Percentiles rank a stretch among this genome's conserved stretches.
phyloP scores from a whole-genome alignment of 2,329 filamentous ascomycete genomes.

The Pleurostoma richardsiae region DNA sequence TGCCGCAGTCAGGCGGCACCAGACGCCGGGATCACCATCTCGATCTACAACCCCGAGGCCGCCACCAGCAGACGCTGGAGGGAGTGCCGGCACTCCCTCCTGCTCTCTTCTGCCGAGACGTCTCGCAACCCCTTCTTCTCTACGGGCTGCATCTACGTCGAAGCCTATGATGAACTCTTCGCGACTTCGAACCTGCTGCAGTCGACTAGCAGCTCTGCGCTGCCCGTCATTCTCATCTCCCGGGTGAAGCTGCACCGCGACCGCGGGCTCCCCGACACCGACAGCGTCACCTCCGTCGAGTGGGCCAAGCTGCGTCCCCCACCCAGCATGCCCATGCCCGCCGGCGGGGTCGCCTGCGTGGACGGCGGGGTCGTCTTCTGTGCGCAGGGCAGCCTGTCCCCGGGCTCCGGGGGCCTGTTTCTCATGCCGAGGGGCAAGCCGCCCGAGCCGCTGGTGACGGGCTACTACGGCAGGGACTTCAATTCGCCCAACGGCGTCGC shows the following conservation, averaged over 20 bases:
- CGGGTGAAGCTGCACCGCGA: conserved; percentile 26
- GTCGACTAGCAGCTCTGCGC: conserved; percentile 25
- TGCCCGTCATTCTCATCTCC: conserved; percentile 40
- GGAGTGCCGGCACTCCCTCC: conserved; percentile 27
- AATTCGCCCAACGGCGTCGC: conserved; percentile 40
- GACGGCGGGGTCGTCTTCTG: conserved; percentile 22
- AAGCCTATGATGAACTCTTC: conserved; percentile 35
- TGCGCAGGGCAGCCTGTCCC: conserved; percentile 13
- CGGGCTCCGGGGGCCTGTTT: conserved; percentile 28
- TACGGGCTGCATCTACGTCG: conserved; percentile 35
- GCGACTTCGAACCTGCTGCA: conserved; percentile 38
- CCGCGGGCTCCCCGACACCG: conserved; percentile 2
- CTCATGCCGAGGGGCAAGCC: conserved; percentile 25
- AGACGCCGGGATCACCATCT: conserved; percentile 13
- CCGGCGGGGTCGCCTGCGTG: conserved; percentile 60
- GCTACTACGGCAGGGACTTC: conserved; percentile 38
- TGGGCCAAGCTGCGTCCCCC: conserved; percentile 39
- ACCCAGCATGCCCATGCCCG: conserved; percentile 41
- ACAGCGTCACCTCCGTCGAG: conserved; percentile 22
- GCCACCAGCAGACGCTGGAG: neutral
- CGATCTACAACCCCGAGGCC: conserved; percentile 31
- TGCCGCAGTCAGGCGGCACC: neutral
- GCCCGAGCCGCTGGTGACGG: conserved; percentile 30
- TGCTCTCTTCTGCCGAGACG: conserved; percentile 32
- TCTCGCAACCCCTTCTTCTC: conserved; percentile 41